A percentile compares a stretch with the other conserved stretches of the same genome.
phyloP scores from a whole-genome alignment of 140 eudicot species.

The Flaveria floridana region DNA sequence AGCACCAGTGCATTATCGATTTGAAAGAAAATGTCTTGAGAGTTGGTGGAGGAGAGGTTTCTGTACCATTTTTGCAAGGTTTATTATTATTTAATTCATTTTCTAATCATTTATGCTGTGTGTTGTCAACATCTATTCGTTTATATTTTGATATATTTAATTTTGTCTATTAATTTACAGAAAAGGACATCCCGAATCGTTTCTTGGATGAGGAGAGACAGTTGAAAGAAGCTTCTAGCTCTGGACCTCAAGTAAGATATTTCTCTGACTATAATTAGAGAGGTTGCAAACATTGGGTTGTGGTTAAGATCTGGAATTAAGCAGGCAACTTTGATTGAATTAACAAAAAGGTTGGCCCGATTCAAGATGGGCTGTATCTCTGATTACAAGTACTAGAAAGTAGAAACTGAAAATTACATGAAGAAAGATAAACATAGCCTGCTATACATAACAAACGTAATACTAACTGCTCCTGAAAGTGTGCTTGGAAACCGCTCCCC shows the following conservation, averaged over 20 bases:
- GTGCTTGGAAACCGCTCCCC: no score
- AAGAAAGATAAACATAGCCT: no score
- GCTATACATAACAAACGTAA: no score
- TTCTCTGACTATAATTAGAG: background rate
- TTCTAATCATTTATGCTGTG: background rate
- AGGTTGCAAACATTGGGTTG: background rate
- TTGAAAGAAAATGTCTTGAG: constrained; percentile 89
- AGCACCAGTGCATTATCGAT: constrained; percentile 95
- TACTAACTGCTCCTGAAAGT: no score
- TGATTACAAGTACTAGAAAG: no score
- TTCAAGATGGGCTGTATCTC: no score
- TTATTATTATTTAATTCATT: background rate
- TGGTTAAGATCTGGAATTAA: no score
- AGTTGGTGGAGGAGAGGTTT: constrained; percentile 98
- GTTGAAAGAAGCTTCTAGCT: constrained; percentile 81
- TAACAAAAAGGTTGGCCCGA: no score
- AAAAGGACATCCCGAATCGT: constrained; percentile 86
- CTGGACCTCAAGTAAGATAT: constrained; percentile 75
- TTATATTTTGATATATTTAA: background rate
- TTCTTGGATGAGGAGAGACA: constrained; percentile 75
- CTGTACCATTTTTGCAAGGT: constrained; percentile 93
- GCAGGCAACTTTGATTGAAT: no score
- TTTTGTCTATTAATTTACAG: constrained; percentile 37
- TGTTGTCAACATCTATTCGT: background rate
- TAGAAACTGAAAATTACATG: no score